Base-by-base conservation (phyloP, 345 rosid genomes). In the Linum usitatissimum region DNA sequence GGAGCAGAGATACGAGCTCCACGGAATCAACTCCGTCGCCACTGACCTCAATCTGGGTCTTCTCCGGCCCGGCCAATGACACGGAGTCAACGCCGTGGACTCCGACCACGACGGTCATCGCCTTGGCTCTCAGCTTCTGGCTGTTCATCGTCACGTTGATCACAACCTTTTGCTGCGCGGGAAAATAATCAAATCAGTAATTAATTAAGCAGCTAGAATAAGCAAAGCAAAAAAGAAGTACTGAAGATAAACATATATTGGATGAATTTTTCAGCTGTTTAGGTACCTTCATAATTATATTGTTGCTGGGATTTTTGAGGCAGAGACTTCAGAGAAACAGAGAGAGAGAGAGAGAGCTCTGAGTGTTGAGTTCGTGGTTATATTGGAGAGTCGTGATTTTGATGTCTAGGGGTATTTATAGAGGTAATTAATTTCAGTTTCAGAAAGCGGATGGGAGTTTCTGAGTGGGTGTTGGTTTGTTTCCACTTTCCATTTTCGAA, bases 31-130 rank as follows among this genome's bases (percentile, higher is more conserved):
- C 68, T 12, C 71, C 77, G 6, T 74, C 79, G 30, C 87, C 87
- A 0, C 59, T 76, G 4, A 85, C 75, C 71, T 80, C 87, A 28
- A 82, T 82, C 53, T 80, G 77, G 67, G 63, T 75, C 78, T 73
- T 68, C 20, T 77, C 82, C n/a, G 65, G 70, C 5, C 85, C 87
- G 63, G 70, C 81, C 58, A 78, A 60, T 0, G 75, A 67, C 23
- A 64, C 87, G 0, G 75, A 76, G 55, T 76, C 66, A 14, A 84
- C 87, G 0, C 87, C 84, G 15, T 10, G 13, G 51, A 45, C 51
- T 10, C 51, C 15, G 14, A 45, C 51, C 15, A 45, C 51, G 8
- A 45, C 10, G 13, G 8, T 45, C 51, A 45, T 45, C 15, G 51
- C 51, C 51, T 45, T 45, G 51, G 51, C 15, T 15, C 51, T 10